Conservation (phyloP, 1,284 basidiomycete genomes). For the Apiotrichum mycotoxinovorans region DNA sequence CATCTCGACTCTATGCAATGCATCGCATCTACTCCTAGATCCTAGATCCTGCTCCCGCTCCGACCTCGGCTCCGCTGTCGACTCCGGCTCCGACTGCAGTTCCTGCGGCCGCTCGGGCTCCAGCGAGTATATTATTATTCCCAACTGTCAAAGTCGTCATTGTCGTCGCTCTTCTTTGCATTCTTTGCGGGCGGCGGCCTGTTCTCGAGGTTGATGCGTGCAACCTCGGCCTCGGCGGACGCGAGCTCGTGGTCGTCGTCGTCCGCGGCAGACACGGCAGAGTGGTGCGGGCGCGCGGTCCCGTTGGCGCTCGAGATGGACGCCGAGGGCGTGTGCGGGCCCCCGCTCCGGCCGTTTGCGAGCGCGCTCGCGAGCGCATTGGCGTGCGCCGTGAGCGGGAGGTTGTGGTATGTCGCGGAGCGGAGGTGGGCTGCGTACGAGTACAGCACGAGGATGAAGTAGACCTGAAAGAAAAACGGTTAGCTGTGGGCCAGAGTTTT, state of each 20-base stretch:
- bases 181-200: not conserved
- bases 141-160: slow-evolving; percentile 35
- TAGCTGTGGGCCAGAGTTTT: not conserved
- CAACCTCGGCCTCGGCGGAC: slow-evolving; percentile 14
- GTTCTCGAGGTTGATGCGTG: not conserved
- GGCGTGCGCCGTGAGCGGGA: slow-evolving; percentile 58
- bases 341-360: not conserved
- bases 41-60: too few relatives aligned
- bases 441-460: slow-evolving; percentile 86
- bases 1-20: slow-evolving; percentile 1
- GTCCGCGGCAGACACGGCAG: not conserved
- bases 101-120: too few relatives aligned
- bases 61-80: too few relatives aligned
- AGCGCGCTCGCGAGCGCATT: slow-evolving; percentile 1
- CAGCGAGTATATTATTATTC: slow-evolving; percentile 24
- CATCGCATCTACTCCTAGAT: slow-evolving; percentile 6
- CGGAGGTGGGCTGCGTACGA: slow-evolving; percentile 92
- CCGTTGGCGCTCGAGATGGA: not conserved
- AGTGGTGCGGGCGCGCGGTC: slow-evolving; percentile 1
- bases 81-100: too few relatives aligned
- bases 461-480: slow-evolving; percentile 71
- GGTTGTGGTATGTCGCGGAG: slow-evolving; percentile 79
- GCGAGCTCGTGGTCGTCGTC: slow-evolving; percentile 11
- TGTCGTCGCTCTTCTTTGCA: slow-evolving; percentile 14
- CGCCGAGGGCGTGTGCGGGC: not conserved